Base-by-base conservation (phyloP, 164 flowering plant genomes). In the Litsea cubeba region DNA sequence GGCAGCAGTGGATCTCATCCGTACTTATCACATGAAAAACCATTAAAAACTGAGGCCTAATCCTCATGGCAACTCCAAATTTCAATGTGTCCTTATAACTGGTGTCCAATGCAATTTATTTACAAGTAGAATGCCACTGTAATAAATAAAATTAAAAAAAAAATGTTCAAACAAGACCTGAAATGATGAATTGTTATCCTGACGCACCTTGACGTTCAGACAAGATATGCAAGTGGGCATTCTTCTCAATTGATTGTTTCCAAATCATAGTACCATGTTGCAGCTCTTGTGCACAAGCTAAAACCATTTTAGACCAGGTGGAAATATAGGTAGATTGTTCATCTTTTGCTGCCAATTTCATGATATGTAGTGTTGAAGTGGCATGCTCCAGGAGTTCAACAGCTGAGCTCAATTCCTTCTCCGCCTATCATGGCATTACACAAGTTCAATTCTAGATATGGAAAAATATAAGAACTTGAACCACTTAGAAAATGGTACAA, bases 231-330 rank as follows among this genome's bases (percentile, higher is more conserved):
- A 28, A 64, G 5, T 82, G 81, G 30, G 85, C 74, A 72, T 83
- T 85, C 76, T 84, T 81, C 68, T 86, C 76, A 20, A 84, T 32
- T 23, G 88, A 76, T 63, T 86, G 88, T 81, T 81, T 87, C 97
- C 92, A 95, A 75, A 92, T 87, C 12, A 40, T 74, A 46, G 87
- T 85, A 74, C 98, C 98, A 74, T 85, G 87, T 72, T 84, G 85
- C 84, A 95, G 79, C 86, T 93, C 98, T 81, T 83, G 82, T 58
- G 83, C 80, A 83, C 99, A 95, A 73, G 77, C 85, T 76, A 84
- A 85, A 74, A 87, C 32, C 76, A 95, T 85, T 80, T 83, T 80
- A 50, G 82, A 83, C 98, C 98, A 95, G 46, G 83, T 76, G 50
- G 90, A 82, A 50, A 87, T 69, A 81, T 87, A 95, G 67, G 15